Evolutionary conservation across 2,329 filamentous ascomycete genomes (phyloP), one percentile per base, ranked within the genome.

Genomic region (Canariomyces notabilis): DNA sequence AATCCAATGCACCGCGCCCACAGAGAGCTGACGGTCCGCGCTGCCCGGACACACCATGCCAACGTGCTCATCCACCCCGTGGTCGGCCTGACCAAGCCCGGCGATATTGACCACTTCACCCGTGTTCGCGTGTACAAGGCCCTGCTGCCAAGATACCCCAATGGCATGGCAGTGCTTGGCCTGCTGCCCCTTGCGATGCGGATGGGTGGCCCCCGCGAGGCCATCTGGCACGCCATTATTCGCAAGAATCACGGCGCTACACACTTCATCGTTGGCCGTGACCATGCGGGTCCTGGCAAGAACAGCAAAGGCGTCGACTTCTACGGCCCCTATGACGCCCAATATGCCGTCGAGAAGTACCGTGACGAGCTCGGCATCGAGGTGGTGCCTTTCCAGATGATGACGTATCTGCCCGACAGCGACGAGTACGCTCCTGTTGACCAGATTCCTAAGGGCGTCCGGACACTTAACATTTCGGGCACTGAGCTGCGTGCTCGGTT

Each of bases 1-100:
- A 98, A 98, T 75, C 93, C 93, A 60, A 98, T 98, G 93, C 93
- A 98, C 77, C 87, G 93, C 63, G 93, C 93, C 67, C 93, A 98
- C 73, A 83, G 93, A 72, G 93, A 98, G 75, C 76, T 98, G 69
- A 98, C 93, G 49, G 93, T 98, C 64, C 89, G 93, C 63, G 93
- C 93, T 58, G 93, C 93, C 57, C 91, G 93, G 61, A 87, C 87
- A 48, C 88, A 94, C 70, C 90, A 96, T 70, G 93, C 93, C 68
- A 98, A 98, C 67, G 93, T 98, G 58, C 85, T 98, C 63, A 98
- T 98, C 69, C 93, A 98, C 76, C 93, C 93, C 51, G 93, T 98
- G 55, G 93, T 98, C 56, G 93, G 93, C 65, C 80, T 98, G 63
- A 98, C 93, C 67, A 98, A 98, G 79, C 93, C 93, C 49, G 93